Base-by-base conservation (phyloP, 768 basidiomycete genomes). In the Collybia nuda region DNA sequence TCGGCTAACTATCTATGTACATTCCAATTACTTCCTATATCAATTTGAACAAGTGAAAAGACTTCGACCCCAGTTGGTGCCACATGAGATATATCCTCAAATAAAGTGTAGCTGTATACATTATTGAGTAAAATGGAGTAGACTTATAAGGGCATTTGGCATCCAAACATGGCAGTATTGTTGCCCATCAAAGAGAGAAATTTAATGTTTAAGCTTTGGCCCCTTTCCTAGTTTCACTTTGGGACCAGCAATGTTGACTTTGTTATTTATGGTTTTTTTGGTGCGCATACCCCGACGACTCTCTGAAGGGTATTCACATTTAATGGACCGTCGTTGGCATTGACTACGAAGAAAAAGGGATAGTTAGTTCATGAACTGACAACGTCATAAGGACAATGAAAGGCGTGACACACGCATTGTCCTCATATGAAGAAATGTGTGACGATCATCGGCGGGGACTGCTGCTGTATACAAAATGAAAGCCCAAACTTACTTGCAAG, bases 231-330 rank as follows among this genome's bases (percentile, higher is more conserved):
- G 40, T 23, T 53, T 61, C 32, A 51, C 53, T 50, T 67, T 68
- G 14, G 59, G 53, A 23, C 56, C 58, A 29, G 57, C 55, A 7
- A 55, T 44, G 47, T 61, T 57, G 47, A 55, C 48, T 14, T 32
- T 32, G 50, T 51, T 41, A 14, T n/a, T 39, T 5, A 37, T 57
- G 42, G 47, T 52, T 53, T 74, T 78, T 62, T 76, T 79, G 65
- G 76, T 80, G 44, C 84, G 75, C 76, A 85, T 81, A 8, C 88
- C 88, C 15, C 88, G 76, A 29, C 85, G 75, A 57, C 85, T 88
- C 64, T 85, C 85, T 5, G 73, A 66, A 0, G 88, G 88, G 56
- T 86, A 89, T 59, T 84, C 84, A 63, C 88, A 90, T 50, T 73
- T 79, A 42, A 88, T 78, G 24, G 80, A 79, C 21, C 88, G 81